Percentiles rank a stretch among this genome's conserved stretches.
These are phyloP conservation scores for Diplodia sapinea DNA, from an alignment of 2,329 filamentous ascomycete genomes.

Conservation along the genomic window DNA sequence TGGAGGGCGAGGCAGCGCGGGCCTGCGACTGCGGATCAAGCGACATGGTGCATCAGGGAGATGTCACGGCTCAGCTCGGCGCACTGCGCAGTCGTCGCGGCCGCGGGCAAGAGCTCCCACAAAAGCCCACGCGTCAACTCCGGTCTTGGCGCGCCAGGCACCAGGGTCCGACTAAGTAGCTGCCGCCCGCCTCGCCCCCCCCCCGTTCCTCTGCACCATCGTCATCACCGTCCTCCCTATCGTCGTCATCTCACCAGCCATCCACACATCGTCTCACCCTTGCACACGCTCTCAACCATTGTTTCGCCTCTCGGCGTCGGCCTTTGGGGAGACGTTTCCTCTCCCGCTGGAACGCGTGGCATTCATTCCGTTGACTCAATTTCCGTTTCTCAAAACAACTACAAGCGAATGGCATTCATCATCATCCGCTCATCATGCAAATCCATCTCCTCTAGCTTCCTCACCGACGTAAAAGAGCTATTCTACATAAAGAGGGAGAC, in stretches of 20 bases:
- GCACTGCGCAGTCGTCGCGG: slow-evolving; percentile 21
- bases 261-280: no score
- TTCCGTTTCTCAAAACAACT: background rate
- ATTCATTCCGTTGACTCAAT: background rate
- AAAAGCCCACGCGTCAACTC: slow-evolving; percentile 29
- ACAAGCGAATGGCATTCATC: background rate
- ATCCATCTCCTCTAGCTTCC: background rate
- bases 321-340: background rate
- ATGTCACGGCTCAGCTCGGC: slow-evolving; percentile 5
- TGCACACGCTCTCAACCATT: no score
- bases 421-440: background rate
- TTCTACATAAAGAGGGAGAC: no score
- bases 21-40: slow-evolving; percentile 40
- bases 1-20: slow-evolving; percentile 69
- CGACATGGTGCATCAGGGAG: slow-evolving; percentile 40
- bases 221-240: no score
- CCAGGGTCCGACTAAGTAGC: background rate
- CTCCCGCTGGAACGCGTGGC: background rate
- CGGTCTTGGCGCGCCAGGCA: background rate
- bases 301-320: no score
- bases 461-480: no score
- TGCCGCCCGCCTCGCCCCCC: background rate
- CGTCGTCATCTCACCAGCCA: no score
- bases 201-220: background rate
- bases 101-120: slow-evolving; percentile 18